Evolutionary conservation across 2,329 filamentous ascomycete species (phyloP).

Genomic region (Diaporthe sp.): DNA sequence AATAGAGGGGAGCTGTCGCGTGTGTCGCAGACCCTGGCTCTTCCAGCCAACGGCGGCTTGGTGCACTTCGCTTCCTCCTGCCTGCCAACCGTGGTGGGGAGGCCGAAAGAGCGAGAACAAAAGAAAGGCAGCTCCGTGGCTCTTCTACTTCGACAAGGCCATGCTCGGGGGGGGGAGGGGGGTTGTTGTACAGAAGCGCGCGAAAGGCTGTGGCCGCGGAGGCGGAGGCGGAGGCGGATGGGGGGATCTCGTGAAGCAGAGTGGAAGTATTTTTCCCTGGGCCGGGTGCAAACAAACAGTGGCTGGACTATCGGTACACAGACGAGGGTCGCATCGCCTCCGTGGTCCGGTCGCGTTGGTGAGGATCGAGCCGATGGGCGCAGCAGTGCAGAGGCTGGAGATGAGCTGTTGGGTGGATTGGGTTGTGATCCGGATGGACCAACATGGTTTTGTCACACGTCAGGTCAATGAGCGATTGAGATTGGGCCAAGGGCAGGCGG

Average conservation of each 20-base stretch:
- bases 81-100: constrained; percentile 4
- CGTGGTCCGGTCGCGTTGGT: constrained; percentile 12
- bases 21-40: constrained; percentile 35
- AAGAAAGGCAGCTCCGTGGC: constrained; percentile 13
- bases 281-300: constrained; percentile 4
- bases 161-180: constrained; percentile 16
- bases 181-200: background rate
- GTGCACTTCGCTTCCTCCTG: background rate
- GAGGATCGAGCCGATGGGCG: constrained; percentile 17
- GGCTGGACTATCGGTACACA: background rate
- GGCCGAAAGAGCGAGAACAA: background rate
- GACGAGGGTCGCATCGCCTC: constrained; percentile 24
- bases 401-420: constrained; percentile 7
- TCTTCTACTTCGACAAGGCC: constrained; percentile 14
- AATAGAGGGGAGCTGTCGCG: constrained; percentile 36
- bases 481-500: background rate
- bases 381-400: constrained; percentile 25
- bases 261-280: background rate
- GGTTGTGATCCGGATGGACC: constrained; percentile 23
- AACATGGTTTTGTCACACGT: constrained; percentile 26
- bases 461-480: constrained; percentile 4
- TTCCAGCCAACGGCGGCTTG: constrained; percentile 12
- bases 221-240: background rate
- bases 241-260: background rate
- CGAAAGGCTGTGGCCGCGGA: background rate